Evolutionary conservation across 2,329 filamentous ascomycete species (phyloP).

Genomic region (Neofusicoccum parvum): DNA sequence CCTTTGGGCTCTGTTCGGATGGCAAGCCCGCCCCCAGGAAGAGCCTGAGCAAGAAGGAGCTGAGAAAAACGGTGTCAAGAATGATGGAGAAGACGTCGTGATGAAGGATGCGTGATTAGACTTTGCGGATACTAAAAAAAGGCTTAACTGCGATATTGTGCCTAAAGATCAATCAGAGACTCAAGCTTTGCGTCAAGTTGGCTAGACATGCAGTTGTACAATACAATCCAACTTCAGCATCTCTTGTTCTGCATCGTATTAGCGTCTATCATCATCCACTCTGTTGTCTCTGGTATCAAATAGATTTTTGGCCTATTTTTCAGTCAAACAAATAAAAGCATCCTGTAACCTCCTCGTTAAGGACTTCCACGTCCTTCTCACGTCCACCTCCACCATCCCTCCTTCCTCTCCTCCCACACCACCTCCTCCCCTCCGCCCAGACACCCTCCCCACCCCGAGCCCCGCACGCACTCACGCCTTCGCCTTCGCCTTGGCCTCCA

Average conservation of each 20-base stretch:
- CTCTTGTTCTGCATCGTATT: neutral
- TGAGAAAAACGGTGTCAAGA: neutral
- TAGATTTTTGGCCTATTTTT: neutral
- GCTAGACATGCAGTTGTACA: neutral
- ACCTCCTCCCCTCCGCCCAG: neutral
- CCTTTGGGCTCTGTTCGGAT: conserved; percentile 58
- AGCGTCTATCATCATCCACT: neutral
- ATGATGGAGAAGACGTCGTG: neutral
- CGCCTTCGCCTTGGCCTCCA: neutral
- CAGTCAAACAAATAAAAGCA: neutral
- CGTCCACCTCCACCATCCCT: neutral
- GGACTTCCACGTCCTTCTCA: no score
- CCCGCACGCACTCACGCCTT: neutral
- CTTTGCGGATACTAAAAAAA: neutral
- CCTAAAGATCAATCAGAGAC: neutral
- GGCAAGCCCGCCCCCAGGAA: conserved; percentile 2
- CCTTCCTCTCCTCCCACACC: neutral
- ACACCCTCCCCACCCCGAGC: neutral
- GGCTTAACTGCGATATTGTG: neutral
- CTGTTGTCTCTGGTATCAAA: neutral
- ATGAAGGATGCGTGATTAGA: conserved; percentile 13
- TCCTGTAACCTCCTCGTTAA: no score
- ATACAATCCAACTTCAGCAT: no score
- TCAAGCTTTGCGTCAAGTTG: neutral
- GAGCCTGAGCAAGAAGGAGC: neutral